Base-by-base conservation (phyloP, 225 moss, liverwort and hornwort species). In the Rhytidiadelphus loreus region DNA sequence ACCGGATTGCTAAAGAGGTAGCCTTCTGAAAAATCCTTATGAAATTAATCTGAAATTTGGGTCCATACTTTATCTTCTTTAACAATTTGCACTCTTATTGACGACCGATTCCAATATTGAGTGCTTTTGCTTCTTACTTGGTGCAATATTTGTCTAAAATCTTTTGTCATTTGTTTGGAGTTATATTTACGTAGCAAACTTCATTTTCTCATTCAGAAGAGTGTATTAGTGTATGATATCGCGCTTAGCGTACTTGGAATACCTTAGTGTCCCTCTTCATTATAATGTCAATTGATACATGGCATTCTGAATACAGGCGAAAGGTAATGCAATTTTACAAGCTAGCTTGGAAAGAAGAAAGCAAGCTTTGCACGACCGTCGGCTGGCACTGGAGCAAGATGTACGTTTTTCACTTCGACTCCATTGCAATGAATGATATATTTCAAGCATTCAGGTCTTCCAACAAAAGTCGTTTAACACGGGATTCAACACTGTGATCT, bases 311-410 rank as follows among this genome's bases (percentile, higher is more conserved):
- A 43, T 53, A n/a, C 93, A 99, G 96, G 96, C 95, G 22, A 97
- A 99, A 90, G 97, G 94, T 70, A 99, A 96, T 93, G 95, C 96
- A 57, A 96, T 95, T 13, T 90, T 97, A 90, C 96, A 96, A 93
- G 97, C 98, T 66, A 96, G 96, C 75, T 91, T 99, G 94, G 96
- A 99, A 91, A 96, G 96, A 92, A 96, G 97, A 81, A 97, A 97
- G 84, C 95, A 96, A 93, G 97, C 95, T 88, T 89, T 99, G 83
- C 98, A 97, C 87, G 97, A 96, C 85, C 94, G 95, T 32, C 96
- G 96, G 57, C 72, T 97, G 87, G 95, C 95, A 88, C 95, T 97
- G 80, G 98, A 99, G 92, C 98, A 97, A 95, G 96, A 97, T 91
- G 98, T 96, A 92, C 61, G 90, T 70, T 56, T 76, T 76, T 44